Evolutionary conservation across 2,329 filamentous ascomycete species (phyloP).

Genomic region (Colletotrichum lindemuthianum): DNA sequence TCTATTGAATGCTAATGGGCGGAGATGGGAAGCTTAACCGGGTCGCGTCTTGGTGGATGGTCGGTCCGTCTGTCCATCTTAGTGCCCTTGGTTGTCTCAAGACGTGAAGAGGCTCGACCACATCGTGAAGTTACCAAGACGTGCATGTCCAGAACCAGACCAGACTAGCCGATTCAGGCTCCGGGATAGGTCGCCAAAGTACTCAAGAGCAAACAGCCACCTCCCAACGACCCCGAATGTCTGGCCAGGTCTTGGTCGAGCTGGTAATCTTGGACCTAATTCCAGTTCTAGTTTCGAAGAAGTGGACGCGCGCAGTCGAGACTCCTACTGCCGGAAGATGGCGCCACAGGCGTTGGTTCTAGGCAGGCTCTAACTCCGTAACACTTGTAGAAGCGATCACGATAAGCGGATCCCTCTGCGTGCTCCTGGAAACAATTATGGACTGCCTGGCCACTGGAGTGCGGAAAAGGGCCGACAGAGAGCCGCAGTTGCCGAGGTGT

Average conservation of each 20-base stretch:
- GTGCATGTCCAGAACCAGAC: background rate
- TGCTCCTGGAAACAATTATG: conserved; percentile 3
- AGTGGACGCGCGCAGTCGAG: no score
- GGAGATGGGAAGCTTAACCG: background rate
- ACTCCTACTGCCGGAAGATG: no score
- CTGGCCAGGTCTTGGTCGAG: no score
- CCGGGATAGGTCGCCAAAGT: no score
- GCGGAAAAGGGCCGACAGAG: conserved; percentile 30
- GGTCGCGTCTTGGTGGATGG: background rate
- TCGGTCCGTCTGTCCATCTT: conserved; percentile 1
- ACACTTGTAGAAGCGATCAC: conserved; percentile 14
- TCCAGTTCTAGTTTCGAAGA: no score
- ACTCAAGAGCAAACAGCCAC: no score
- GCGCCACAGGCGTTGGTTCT: no score
- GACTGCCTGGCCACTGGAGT: conserved; percentile 6
- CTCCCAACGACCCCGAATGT: no score
- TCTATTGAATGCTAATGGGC: background rate
- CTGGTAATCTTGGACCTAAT: no score
- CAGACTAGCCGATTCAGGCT: background rate
- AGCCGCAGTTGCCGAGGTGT: conserved; percentile 18
- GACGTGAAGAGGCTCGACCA: background rate
- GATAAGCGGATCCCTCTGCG: conserved; percentile 7
- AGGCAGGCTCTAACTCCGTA: background rate
- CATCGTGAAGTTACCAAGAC: background rate
- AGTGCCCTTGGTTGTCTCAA: background rate